Evolutionary conservation across 306 rosid species (phyloP), one percentile per base, ranked within the genome.

Genomic region (Castanospermum australe): DNA sequence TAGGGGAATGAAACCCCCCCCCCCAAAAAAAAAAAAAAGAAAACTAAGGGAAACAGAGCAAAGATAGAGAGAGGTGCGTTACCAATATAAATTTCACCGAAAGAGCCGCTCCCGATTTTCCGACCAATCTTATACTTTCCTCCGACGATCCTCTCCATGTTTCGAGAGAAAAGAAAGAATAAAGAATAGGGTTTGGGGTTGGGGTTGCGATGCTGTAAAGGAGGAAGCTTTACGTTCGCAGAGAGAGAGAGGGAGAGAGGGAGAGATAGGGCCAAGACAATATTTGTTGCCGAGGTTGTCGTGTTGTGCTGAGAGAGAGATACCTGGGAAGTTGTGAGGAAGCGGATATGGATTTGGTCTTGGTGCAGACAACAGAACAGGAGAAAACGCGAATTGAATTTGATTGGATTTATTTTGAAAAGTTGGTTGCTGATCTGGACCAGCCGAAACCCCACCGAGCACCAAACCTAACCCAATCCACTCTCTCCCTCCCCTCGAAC

Each of bases 81-180:
- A 91, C 97, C 97, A 13, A 89, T 84, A 75, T 62, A 89, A 30
- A 89, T 89, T 86, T 92, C 91, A 36, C 97, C 94, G 4, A 92
- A 92, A 0, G 97, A 92, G 13, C 94, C 94, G 78, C 94, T 86
- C 0, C 97, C 97, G 22, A 92, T 89, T 83, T 89, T 92, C 66
- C 91, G 88, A 80, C 97, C 94, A 54, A 89, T 18, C 84, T 89
- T 92, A 79, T 56, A 92, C 84, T 86, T 88, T 2, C 86, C 92
- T 1, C 86, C 97, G 15, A 89, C 36, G 48, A 92, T 61, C 80
- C 92, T 84, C 84, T 92, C 92, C 97, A 92, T 91, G 47, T n/a
- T n/a, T n/a, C 17, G 62, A 48, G 35, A 20, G 11, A 8, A 32
- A 0, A n/a, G n/a, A n/a, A n/a, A n/a, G n/a, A n/a, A n/a, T n/a